Evolutionary conservation across 139 green algal species (phyloP).

Genomic region (Desmodesmus armatus): DNA sequence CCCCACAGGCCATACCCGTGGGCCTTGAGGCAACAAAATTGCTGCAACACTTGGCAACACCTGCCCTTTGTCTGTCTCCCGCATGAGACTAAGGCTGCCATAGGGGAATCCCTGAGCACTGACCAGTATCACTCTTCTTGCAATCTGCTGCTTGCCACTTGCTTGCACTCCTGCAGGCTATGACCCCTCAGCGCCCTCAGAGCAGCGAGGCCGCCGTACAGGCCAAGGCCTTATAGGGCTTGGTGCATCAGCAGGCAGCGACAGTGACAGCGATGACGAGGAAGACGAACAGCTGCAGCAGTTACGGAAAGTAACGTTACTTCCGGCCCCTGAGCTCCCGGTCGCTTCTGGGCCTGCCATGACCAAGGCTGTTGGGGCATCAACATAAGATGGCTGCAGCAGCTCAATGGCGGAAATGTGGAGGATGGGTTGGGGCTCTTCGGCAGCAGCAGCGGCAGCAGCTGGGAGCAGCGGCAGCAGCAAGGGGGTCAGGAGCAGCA

Average conservation of each 20-base stretch:
- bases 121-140: too few relatives aligned
- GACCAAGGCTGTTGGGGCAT: conserved; percentile 42
- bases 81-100: too few relatives aligned
- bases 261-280: background rate
- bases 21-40: too few relatives aligned
- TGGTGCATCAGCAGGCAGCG: background rate
- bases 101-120: too few relatives aligned
- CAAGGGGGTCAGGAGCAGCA: background rate
- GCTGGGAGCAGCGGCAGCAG: conserved; percentile 16
- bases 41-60: too few relatives aligned
- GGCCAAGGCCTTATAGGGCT: too few relatives aligned
- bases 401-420: too few relatives aligned
- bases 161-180: too few relatives aligned
- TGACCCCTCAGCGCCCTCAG: conserved; percentile 19
- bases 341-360: conserved; percentile 41
- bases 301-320: conserved; percentile 28
- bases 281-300: conserved; percentile 24
- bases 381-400: conserved; percentile 36
- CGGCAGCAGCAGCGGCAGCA: background rate
- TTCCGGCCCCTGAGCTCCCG: conserved; percentile 35
- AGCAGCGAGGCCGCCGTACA: too few relatives aligned
- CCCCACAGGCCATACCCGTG: too few relatives aligned
- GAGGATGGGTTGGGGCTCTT: background rate
- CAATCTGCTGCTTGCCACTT: too few relatives aligned
- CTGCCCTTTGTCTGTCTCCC: too few relatives aligned